These are phyloP conservation scores for carrot (Daucus carota) DNA, from an alignment of 129 eudicot genomes.

Conservation along the genomic window DNA sequence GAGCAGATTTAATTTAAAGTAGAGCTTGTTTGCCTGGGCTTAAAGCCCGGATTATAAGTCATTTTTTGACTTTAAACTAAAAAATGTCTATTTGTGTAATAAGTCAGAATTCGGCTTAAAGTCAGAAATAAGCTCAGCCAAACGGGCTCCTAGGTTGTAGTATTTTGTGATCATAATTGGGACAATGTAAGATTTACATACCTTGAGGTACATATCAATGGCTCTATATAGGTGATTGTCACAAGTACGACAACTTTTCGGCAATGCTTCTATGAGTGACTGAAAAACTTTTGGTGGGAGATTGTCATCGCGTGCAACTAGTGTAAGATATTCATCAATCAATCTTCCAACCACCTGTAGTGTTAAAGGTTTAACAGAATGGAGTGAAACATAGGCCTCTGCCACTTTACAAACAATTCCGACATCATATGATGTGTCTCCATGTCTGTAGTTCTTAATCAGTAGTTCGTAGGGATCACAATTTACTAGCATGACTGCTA, in stretches of 20 bases:
- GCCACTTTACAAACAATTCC: constrained; percentile 18
- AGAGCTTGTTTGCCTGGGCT: too few species aligned
- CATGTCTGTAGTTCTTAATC: constrained; percentile 15
- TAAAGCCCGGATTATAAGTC: too few species aligned
- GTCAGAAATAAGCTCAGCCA: too few species aligned
- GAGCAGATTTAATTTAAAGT: neutral
- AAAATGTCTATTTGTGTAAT: too few species aligned
- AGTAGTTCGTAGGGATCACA: constrained; percentile 18
- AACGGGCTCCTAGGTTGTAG: too few species aligned
- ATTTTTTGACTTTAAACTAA: too few species aligned
- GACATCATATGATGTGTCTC: constrained; percentile 14
- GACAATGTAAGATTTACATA: constrained; percentile 9
- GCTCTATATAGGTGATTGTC: constrained; percentile 29
- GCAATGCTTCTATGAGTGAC: constrained; percentile 21
- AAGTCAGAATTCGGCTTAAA: too few species aligned
- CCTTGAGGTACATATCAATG: constrained; percentile 37
- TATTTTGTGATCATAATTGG: neutral
- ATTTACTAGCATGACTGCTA: constrained; percentile 14
- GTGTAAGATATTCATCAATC: constrained; percentile 25
- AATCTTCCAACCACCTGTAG: constrained; percentile 18
- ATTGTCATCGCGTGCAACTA: constrained; percentile 22
- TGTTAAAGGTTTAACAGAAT: constrained; percentile 6
- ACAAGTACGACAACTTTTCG: constrained; percentile 14
- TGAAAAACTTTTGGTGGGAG: constrained; percentile 13
- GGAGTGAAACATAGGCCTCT: constrained; percentile 16